Evolutionary conservation across 495 filamentous ascomycete species (phyloP).

Genomic region (Neohortaea acidophila): DNA sequence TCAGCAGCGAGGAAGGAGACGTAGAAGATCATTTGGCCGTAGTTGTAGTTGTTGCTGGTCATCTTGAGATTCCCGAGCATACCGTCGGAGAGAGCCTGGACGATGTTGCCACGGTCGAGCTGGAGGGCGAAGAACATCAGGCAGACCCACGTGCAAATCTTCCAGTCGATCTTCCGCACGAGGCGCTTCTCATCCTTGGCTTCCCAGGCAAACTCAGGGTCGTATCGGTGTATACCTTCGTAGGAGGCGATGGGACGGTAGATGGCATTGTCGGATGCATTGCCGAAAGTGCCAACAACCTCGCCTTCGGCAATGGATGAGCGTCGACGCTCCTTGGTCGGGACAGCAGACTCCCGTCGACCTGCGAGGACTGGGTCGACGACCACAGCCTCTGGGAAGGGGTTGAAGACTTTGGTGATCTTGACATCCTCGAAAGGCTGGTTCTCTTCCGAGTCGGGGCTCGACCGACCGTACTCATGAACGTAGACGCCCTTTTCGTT

Average conservation of each 20-base stretch:
- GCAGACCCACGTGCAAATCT: constrained; percentile 50
- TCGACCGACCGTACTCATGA: no score
- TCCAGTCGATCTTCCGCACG: constrained; percentile 40
- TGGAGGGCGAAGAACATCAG: constrained; percentile 75
- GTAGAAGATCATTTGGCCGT: constrained; percentile 30
- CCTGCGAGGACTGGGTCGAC: no score
- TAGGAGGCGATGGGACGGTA: constrained; percentile 48
- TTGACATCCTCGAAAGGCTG: no score
- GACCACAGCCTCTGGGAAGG: no score
- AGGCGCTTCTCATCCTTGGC: constrained; percentile 52
- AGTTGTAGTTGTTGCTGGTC: constrained; percentile 37
- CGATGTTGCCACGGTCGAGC: constrained; percentile 46
- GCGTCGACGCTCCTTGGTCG: no score
- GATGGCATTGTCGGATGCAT: no score
- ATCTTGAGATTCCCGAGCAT: constrained; percentile 30
- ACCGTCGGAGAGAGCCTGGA: constrained; percentile 20
- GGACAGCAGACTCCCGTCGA: no score
- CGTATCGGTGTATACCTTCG: constrained; percentile 61
- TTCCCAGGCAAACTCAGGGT: constrained; percentile 56
- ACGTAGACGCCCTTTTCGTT: no score
- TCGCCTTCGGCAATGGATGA: no score
- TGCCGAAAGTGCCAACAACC: no score
- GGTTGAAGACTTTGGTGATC: no score
- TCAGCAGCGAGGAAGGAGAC: constrained; percentile 34
- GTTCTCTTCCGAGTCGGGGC: no score